These are phyloP conservation scores for Rozella allomycis DNA, from an alignment of 371 early-diverging fungal species.

Conservation along the genomic window DNA sequence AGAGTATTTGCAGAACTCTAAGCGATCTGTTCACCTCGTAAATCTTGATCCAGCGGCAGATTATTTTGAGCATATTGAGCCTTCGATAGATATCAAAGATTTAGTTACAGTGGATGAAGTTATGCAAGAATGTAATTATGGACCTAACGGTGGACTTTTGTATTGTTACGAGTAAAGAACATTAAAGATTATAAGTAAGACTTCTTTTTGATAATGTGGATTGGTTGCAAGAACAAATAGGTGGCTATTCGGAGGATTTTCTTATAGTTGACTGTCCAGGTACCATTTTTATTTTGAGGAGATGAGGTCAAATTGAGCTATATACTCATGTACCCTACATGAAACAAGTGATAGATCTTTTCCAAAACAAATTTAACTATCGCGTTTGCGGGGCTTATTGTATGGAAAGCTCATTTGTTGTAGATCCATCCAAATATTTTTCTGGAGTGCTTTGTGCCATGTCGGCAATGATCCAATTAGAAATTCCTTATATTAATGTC, in stretches of 20 bases:
- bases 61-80: slow-evolving; percentile 47
- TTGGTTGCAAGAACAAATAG: slow-evolving; percentile 83
- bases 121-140: slow-evolving; percentile 88
- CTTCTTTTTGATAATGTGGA: slow-evolving; percentile 81
- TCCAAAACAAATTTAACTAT: slow-evolving; percentile 30
- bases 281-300: slow-evolving; percentile 2
- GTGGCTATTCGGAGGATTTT: slow-evolving; percentile 77
- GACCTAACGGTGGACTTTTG: slow-evolving; percentile 96
- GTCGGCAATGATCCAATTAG: slow-evolving; percentile 83
- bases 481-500: slow-evolving; percentile 89
- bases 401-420: slow-evolving; percentile 80
- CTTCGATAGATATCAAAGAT: slow-evolving; percentile 63
- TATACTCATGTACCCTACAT: slow-evolving; percentile 96
- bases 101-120: slow-evolving; percentile 90
- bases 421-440: slow-evolving; percentile 83
- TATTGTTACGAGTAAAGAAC: slow-evolving; percentile 70
- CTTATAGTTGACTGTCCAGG: slow-evolving; percentile 97
- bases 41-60: slow-evolving; percentile 98
- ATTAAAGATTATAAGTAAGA: slow-evolving; percentile 1
- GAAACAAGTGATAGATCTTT: slow-evolving; percentile 44
- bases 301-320: slow-evolving; percentile 75
- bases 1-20: slow-evolving; percentile 61
- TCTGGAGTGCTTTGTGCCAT: slow-evolving; percentile 55
- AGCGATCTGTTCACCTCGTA: slow-evolving; percentile 66
- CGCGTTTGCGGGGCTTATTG: slow-evolving; percentile 67